Conservation (phyloP, 202 grass and related monocot genomes). For the Setaria italica region DNA sequence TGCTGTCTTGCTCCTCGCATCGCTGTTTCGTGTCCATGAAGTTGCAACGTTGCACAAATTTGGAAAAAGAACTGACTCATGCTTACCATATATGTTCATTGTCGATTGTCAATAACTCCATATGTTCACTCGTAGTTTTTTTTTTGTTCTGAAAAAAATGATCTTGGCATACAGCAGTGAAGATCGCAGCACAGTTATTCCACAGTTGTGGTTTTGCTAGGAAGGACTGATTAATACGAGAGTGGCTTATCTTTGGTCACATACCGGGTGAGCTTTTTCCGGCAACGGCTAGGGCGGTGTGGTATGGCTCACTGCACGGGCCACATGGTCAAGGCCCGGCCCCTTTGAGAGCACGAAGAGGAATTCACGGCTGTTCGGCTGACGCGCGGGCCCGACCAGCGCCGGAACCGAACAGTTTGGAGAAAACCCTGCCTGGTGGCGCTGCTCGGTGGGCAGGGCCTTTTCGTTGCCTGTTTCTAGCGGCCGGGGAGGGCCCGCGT, state of each 20-base stretch:
- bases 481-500: neutral
- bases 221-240: too few species aligned
- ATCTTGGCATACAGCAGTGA: neutral
- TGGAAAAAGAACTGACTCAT: neutral
- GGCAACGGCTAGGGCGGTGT: constrained; percentile 26
- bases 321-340: neutral
- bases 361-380: neutral
- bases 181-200: neutral
- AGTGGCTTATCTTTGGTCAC: constrained; percentile 8
- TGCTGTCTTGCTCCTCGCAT: neutral
- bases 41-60: neutral
- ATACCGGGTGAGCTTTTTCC: constrained; percentile 31
- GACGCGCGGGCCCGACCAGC: constrained; percentile 24
- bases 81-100: neutral
- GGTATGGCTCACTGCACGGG: neutral
- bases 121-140: neutral
- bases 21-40: neutral
- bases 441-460: constrained; percentile 30
- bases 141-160: neutral
- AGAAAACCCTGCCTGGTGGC: constrained; percentile 21
- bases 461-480: constrained; percentile 49
- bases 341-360: neutral
- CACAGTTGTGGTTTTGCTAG: neutral
- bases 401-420: constrained; percentile 33
- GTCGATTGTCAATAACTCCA: neutral